These are phyloP conservation scores for Neofusicoccum cordaticola DNA, from an alignment of 2,329 filamentous ascomycete genomes.

Conservation along the genomic window DNA sequence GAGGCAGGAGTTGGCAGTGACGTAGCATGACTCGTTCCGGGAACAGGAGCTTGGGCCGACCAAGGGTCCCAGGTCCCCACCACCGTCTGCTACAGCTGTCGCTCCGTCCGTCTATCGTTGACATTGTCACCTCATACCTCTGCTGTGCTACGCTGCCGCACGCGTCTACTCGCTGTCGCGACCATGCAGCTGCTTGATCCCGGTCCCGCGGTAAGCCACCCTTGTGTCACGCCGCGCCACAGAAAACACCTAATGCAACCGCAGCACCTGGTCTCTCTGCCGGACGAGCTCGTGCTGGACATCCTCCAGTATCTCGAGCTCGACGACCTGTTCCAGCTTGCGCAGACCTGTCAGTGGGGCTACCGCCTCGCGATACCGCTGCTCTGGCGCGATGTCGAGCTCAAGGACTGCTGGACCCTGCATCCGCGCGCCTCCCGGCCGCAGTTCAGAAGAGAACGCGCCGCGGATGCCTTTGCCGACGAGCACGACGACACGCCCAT, in stretches of 20 bases:
- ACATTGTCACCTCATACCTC: neutral
- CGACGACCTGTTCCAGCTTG: conserved; percentile 30
- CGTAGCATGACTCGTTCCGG: neutral
- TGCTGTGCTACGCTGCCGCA: neutral
- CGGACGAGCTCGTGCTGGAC: conserved; percentile 42
- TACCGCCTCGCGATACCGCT: conserved; percentile 36
- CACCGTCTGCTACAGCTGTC: neutral
- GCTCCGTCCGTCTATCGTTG: neutral
- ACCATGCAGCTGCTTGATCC: neutral
- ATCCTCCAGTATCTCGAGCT: conserved; percentile 36
- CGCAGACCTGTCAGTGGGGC: conserved; percentile 35
- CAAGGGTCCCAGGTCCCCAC: neutral
- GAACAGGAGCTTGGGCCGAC: neutral
- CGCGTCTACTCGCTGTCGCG: neutral
- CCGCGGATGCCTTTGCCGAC: conserved; percentile 19
- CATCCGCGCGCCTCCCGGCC: conserved; percentile 22
- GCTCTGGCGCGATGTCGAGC: conserved; percentile 42
- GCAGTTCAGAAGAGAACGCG: conserved; percentile 9
- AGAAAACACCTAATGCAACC: neutral
- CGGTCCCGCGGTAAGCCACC: neutral
- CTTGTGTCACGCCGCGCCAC: neutral
- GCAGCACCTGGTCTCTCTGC: conserved; percentile 25
- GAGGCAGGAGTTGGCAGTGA: neutral
- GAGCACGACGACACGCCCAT: conserved; percentile 44
- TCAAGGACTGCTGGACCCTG: conserved; percentile 38